Evolutionary conservation across 1,139 yeast genomes (phyloP), one percentile per base, ranked within the genome.

Genomic region (Arxiozyma bovina): DNA sequence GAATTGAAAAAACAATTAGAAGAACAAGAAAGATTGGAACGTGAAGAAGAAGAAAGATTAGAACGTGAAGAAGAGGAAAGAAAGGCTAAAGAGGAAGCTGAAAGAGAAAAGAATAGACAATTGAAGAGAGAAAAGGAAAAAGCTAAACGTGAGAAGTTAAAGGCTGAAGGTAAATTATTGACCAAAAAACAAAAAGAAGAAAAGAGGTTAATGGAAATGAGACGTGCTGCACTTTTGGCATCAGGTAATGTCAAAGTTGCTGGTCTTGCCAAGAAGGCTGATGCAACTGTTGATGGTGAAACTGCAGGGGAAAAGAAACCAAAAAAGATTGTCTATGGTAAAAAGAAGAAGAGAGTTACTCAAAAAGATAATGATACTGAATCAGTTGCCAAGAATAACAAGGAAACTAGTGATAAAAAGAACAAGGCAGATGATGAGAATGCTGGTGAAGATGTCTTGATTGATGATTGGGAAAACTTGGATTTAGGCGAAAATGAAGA

Each of bases 151-250:
- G 93, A 85, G 65, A 86, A 83, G 71, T 76, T 86, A 71, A 87
- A 88, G 74, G 95, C 96, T 27, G 96, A 91, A 72, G 99, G 99
- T 66, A 93, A 86, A 65, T 78, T 81, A 55, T 73, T 87, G 69
- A 87, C 97, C 57, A 93, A 88, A 76, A 93, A 91, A 70, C 99
- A 93, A 76, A 89, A 87, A 73, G 97, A 91, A 72, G 96, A 90
- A 69, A 87, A 87, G 76, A 87, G 84, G 56, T 73, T 85, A 50
- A 82, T 85, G 66, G 98, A 93, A 68, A 86, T 87, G 70, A 88
- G 98, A 75, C 87, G 96, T 71, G 85, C 87, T 62, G 93, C 86
- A 64, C 77, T 93, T 62, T 77, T 93, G 61, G 85, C 85, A 56
- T 76, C 89, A 38, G 87, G 91, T 60, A 82, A 82, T 65, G 80